A percentile compares a stretch with the other conserved stretches of the same genome.
Conservation (phyloP, 306 rosid genomes). For the Cicer judaicum region DNA sequence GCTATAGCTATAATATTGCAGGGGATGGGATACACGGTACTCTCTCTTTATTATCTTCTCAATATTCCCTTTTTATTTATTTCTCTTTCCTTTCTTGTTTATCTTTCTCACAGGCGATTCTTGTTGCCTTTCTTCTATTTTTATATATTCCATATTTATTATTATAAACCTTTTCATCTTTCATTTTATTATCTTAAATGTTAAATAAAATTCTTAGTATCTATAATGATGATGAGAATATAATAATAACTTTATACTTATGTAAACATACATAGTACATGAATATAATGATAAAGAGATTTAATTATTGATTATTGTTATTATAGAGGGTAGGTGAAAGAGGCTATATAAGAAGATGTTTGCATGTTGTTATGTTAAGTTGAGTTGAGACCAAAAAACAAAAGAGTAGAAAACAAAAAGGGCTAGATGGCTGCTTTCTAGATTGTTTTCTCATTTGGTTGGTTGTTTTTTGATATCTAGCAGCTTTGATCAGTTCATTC, state of each 20-base stretch:
- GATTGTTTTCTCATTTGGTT: conserved; percentile 45
- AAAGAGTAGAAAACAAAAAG: conserved; percentile 55
- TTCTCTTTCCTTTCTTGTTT: conserved; percentile 62
- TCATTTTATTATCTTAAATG: conserved; percentile 22
- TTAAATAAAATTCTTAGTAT: not conserved
- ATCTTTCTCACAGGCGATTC: conserved; percentile 76
- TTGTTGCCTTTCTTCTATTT: conserved; percentile 61
- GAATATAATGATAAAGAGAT: too few species aligned
- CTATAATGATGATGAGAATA: not conserved
- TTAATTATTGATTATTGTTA: not conserved
- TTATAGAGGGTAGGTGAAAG: conserved; percentile 60
- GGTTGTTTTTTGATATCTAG: conserved; percentile 44
- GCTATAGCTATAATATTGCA: conserved; percentile 35
- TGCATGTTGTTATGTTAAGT: conserved; percentile 47
- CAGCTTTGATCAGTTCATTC: conserved; percentile 35
- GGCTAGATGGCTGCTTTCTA: conserved; percentile 30
- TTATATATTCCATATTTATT: conserved; percentile 17
- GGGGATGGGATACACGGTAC: conserved; percentile 62
- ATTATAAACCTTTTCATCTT: not conserved
- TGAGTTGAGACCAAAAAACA: conserved; percentile 51
- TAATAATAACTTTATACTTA: conserved; percentile 21
- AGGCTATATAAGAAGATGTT: conserved; percentile 71
- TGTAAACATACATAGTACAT: not conserved
- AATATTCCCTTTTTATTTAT: conserved; percentile 45
- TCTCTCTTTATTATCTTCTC: conserved; percentile 15